A percentile compares a stretch with the other conserved stretches of the same genome.
Evolutionary conservation across 139 green algal species (phyloP).

Genomic region (Auxenochlorella protothecoides): DNA sequence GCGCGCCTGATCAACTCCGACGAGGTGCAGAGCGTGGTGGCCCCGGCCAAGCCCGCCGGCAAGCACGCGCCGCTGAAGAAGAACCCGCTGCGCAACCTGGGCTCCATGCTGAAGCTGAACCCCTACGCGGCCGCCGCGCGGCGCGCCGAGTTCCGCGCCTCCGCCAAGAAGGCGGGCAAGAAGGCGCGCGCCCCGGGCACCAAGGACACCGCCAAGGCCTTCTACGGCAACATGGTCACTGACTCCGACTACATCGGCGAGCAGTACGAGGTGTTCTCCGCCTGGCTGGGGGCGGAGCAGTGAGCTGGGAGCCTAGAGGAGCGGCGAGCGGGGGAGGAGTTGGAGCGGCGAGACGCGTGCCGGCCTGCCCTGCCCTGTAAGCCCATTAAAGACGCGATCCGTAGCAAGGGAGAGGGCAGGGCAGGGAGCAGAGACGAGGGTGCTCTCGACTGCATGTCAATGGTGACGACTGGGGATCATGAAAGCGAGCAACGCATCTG

Average conservation of each 20-base stretch:
- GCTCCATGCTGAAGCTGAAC: slow-evolving; percentile 94
- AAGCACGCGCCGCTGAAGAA: slow-evolving; percentile 76
- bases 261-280: slow-evolving; percentile 85
- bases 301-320: not conserved
- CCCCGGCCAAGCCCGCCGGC: slow-evolving; percentile 43
- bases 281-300: slow-evolving; percentile 48
- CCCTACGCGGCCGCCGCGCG: slow-evolving; percentile 65
- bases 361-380: no score
- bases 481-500: no score
- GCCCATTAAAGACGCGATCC: no score
- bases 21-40: slow-evolving; percentile 82
- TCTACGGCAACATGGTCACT: slow-evolving; percentile 61
- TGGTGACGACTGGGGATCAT: no score
- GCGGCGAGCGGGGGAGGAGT: no score
- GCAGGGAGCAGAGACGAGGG: no score
- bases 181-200: slow-evolving; percentile 15
- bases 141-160: slow-evolving; percentile 35
- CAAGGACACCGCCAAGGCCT: slow-evolving; percentile 40
- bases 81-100: slow-evolving; percentile 97
- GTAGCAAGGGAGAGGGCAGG: no score
- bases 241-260: slow-evolving; percentile 81
- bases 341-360: no score
- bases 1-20: slow-evolving; percentile 93
- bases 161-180: slow-evolving; percentile 37
- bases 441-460: no score